Percentiles rank a stretch among this genome's conserved stretches.
Evolutionary conservation across 1,284 basidiomycete genomes (phyloP).

Genomic region (Prillingera fragicola): DNA sequence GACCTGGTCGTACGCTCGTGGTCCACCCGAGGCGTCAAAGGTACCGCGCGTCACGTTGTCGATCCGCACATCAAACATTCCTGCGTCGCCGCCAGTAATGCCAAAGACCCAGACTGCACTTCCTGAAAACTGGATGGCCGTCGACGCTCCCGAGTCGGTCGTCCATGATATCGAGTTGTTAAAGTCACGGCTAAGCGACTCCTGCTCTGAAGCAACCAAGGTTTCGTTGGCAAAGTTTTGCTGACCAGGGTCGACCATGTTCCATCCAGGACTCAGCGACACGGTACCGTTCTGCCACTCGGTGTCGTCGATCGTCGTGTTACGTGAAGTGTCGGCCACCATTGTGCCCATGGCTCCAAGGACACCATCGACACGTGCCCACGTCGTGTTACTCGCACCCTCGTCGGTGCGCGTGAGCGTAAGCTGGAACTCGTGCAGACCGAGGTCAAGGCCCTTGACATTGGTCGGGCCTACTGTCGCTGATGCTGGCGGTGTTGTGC

Average conservation of each 20-base stretch:
- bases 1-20: slow-evolving; percentile 27
- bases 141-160: slow-evolving; percentile 18
- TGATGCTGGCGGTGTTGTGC: slow-evolving; percentile 4
- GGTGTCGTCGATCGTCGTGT: slow-evolving; percentile 35
- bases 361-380: slow-evolving; percentile 23
- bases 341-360: slow-evolving; percentile 14
- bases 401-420: slow-evolving; percentile 10
- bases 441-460: slow-evolving; percentile 18
- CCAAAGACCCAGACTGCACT: slow-evolving; percentile 33
- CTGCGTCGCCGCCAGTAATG: slow-evolving; percentile 24
- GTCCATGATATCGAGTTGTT: slow-evolving; percentile 35
- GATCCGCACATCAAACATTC: slow-evolving; percentile 25
- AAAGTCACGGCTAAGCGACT: slow-evolving; percentile 13
- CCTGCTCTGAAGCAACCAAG: slow-evolving; percentile 9
- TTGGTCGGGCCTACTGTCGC: background rate
- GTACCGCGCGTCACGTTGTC: slow-evolving; percentile 26
- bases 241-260: slow-evolving; percentile 30
- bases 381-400: slow-evolving; percentile 4
- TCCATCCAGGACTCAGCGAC: slow-evolving; percentile 32
- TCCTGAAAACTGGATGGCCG: slow-evolving; percentile 25
- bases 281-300: slow-evolving; percentile 30
- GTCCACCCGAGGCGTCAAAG: slow-evolving; percentile 23
- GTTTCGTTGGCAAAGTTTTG: slow-evolving; percentile 33
- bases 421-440: slow-evolving; percentile 18
- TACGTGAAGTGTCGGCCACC: slow-evolving; percentile 12